Conservation (phyloP, 2,329 filamentous ascomycete species). For the Blastomyces gilchristii region DNA sequence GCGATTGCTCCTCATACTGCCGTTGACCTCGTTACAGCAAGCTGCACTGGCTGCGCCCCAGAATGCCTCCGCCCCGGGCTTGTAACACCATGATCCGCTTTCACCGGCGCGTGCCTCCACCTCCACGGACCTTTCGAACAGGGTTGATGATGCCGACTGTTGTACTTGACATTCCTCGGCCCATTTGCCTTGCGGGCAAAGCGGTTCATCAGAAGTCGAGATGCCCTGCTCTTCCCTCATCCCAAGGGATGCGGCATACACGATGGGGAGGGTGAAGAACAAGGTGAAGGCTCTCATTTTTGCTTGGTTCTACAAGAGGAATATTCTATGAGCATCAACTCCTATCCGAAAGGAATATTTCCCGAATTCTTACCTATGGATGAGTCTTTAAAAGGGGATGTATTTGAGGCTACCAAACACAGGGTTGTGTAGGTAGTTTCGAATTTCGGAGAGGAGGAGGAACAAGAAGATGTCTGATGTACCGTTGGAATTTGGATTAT, state of each 20-base stretch:
- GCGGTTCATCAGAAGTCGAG: not conserved
- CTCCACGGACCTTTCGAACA: not conserved
- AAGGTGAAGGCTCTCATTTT: not conserved
- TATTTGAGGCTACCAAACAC: not conserved
- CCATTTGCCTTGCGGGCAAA: not conserved
- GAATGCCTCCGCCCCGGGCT: not conserved
- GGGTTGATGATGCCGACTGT: not conserved
- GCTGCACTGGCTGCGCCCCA: constrained; percentile 1
- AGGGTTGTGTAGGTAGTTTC: not conserved
- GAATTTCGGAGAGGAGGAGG: not conserved
- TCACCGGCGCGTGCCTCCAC: not conserved
- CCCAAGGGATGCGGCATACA: not conserved
- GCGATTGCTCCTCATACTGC: not conserved
- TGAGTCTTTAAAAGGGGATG: not conserved
- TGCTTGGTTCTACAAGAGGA: not conserved
- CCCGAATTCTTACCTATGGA: not conserved
- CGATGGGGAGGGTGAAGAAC: not conserved
- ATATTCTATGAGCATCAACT: not conserved
- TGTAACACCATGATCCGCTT: constrained; percentile 2
- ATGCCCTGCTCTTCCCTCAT: not conserved
- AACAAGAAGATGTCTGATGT: not conserved
- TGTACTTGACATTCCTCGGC: constrained; percentile 1
- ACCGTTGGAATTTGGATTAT: not conserved
- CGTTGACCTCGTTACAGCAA: not conserved
- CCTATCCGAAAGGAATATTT: not conserved